phyloP scores from a whole-genome alignment of 106 monocot genomes.

The Dendrobium catenatum region DNA sequence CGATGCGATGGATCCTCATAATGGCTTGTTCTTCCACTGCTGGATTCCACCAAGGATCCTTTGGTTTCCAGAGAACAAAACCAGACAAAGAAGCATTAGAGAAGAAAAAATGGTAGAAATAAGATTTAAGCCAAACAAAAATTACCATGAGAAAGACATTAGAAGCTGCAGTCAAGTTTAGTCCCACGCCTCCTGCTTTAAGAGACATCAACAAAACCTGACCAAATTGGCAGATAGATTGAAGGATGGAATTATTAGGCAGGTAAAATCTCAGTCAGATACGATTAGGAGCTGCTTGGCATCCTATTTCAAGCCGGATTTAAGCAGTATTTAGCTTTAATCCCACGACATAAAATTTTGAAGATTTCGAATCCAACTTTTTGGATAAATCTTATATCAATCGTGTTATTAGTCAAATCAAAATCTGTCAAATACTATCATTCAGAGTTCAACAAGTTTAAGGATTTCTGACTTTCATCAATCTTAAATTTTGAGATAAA shows the following conservation, averaged over 20 bases:
- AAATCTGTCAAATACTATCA: too few species aligned
- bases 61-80: neutral
- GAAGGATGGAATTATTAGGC: neutral
- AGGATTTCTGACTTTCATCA: too few species aligned
- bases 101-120: neutral
- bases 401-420: too few species aligned
- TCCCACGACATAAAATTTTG: too few species aligned
- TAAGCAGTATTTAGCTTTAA: too few species aligned
- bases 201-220: conserved; percentile 80
- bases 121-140: neutral
- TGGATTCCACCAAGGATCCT: conserved; percentile 99
- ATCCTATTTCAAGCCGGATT: too few species aligned
- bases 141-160: conserved; percentile 87
- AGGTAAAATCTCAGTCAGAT: neutral
- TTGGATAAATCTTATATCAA: too few species aligned
- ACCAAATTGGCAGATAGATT: neutral
- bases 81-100: neutral
- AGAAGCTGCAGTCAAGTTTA: conserved; percentile 84
- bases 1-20: conserved; percentile 87
- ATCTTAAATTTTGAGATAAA: too few species aligned
- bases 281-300: too few species aligned
- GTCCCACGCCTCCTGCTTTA: conserved; percentile 91
- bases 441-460: too few species aligned
- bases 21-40: conserved; percentile 97
- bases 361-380: too few species aligned